Conservation (phyloP, 768 basidiomycete genomes). For the Crassisporium funariophilum region DNA sequence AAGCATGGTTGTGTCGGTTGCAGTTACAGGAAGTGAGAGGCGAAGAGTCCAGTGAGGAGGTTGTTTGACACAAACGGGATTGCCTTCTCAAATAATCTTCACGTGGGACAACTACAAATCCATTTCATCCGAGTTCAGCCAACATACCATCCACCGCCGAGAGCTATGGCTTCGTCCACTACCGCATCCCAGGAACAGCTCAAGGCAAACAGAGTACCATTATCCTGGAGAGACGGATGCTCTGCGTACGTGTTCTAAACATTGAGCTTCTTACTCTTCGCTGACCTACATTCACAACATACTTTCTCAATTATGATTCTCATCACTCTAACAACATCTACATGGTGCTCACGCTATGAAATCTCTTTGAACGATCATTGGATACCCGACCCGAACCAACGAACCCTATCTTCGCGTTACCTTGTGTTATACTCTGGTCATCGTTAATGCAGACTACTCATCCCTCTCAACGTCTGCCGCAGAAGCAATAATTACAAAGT, state of each 20-base stretch:
- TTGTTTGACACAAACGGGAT: slow-evolving; percentile 8
- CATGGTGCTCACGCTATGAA: too few species aligned
- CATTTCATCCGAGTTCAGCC: slow-evolving; percentile 17
- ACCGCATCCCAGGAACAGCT: slow-evolving; percentile 85
- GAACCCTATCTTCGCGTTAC: too few species aligned
- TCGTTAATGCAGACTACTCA: slow-evolving; percentile 59
- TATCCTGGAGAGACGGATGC: slow-evolving; percentile 88
- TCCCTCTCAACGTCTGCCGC: slow-evolving; percentile 88
- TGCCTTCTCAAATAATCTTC: not conserved
- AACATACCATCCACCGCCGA: slow-evolving; percentile 4
- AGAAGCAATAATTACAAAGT: slow-evolving; percentile 75
- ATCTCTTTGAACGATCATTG: too few species aligned
- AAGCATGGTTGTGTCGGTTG: too few species aligned
- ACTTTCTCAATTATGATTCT: not conserved
- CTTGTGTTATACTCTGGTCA: slow-evolving; percentile 1
- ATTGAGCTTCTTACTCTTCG: not conserved
- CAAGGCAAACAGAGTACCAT: slow-evolving; percentile 71
- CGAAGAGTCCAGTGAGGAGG: too few species aligned
- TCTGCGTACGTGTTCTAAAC: slow-evolving; percentile 68
- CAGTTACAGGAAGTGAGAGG: too few species aligned
- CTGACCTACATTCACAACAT: not conserved
- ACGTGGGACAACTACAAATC: slow-evolving; percentile 18
- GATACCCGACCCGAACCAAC: too few species aligned
- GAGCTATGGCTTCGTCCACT: slow-evolving; percentile 65
- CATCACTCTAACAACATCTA: not conserved